phyloP scores from a whole-genome alignment of 768 basidiomycete species.

The Leccinum disarticulatum region DNA sequence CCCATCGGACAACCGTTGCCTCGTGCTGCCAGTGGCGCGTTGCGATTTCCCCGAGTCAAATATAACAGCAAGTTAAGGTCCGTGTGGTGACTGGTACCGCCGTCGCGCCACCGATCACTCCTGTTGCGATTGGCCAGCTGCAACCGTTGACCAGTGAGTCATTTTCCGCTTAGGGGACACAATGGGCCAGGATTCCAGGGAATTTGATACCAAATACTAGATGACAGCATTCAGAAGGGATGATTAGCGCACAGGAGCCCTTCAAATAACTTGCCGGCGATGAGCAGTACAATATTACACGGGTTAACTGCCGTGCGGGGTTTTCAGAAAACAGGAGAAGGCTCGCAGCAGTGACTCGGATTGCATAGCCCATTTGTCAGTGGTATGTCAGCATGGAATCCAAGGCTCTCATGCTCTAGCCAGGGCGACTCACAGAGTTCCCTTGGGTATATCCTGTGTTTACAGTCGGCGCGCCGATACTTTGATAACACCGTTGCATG shows the following conservation, averaged over 20 bases:
- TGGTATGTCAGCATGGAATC: slow-evolving; percentile 1
- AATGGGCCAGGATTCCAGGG: slow-evolving; percentile 37
- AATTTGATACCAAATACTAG: slow-evolving; percentile 33
- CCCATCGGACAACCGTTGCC: neutral
- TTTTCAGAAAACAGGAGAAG: slow-evolving; percentile 49
- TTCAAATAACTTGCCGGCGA: slow-evolving; percentile 46
- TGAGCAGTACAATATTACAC: slow-evolving; percentile 49
- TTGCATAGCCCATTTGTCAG: slow-evolving; percentile 40
- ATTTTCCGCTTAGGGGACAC: slow-evolving; percentile 45
- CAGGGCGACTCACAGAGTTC: slow-evolving; percentile 39
- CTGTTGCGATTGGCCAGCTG: slow-evolving; percentile 46
- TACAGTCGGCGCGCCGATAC: slow-evolving; percentile 49
- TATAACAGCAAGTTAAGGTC: neutral
- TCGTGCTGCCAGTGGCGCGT: neutral
- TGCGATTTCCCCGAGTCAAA: neutral
- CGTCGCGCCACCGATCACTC: slow-evolving; percentile 51
- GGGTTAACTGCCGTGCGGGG: slow-evolving; percentile 47
- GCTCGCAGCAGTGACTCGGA: slow-evolving; percentile 40
- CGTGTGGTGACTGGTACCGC: neutral
- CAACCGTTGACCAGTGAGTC: slow-evolving; percentile 40
- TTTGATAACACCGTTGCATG: slow-evolving; percentile 45
- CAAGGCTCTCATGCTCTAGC: slow-evolving; percentile 1
- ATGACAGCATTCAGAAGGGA: slow-evolving; percentile 41
- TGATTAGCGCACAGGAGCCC: slow-evolving; percentile 16
- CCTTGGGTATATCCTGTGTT: slow-evolving; percentile 49